Conservation (phyloP, 1,284 basidiomycete genomes). For the Leccinum huronense region DNA sequence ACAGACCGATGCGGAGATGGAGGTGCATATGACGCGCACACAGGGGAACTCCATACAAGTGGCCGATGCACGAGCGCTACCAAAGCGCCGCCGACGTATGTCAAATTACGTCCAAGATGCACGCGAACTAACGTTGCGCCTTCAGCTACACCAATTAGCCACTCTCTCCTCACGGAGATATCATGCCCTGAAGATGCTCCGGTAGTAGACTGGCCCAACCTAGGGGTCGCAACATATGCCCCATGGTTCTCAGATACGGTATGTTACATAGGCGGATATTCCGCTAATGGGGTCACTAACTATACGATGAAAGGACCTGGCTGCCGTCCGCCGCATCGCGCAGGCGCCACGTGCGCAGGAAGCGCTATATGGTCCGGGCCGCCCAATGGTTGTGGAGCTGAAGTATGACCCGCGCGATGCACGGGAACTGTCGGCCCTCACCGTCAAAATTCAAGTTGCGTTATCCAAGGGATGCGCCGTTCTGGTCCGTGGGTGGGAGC, state of each 20-base stretch:
- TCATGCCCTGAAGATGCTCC: background rate
- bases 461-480: background rate
- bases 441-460: background rate
- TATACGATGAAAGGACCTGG: background rate
- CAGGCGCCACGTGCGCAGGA: background rate
- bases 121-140: too few species aligned
- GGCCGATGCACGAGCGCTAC: too few species aligned
- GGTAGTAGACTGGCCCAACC: background rate
- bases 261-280: background rate
- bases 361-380: background rate
- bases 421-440: background rate
- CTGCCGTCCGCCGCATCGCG: background rate
- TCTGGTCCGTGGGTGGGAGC: background rate
- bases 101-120: background rate
- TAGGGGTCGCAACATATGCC: background rate
- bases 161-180: background rate
- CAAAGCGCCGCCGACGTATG: background rate
- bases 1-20: too few species aligned
- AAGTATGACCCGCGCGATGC: background rate
- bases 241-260: background rate
- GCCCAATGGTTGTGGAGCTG: background rate
- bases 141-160: background rate
- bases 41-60: too few species aligned
- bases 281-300: too few species aligned
- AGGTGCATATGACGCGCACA: too few species aligned